Percentiles rank a stretch among this genome's conserved stretches.
phyloP scores from a whole-genome alignment of 257 asterid genomes.

The Haberlea rhodopensis region DNA sequence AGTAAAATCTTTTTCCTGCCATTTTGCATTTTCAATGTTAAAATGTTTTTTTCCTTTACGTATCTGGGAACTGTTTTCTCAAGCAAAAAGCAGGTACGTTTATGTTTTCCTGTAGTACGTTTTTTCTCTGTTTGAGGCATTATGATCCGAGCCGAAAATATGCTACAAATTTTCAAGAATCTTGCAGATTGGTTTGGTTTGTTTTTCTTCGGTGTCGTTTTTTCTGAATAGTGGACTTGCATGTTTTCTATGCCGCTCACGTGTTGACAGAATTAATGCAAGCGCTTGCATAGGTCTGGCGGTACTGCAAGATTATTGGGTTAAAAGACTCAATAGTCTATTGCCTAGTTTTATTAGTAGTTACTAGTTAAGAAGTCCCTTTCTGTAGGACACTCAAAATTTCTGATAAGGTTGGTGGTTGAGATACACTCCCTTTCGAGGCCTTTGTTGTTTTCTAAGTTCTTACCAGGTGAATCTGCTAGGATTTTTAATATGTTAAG shows the following conservation, averaged over 20 bases:
- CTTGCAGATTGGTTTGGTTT: conserved; percentile 19
- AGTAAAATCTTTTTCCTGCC: background rate
- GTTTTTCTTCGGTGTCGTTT: background rate
- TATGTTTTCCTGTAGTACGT: background rate
- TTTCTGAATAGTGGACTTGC: background rate
- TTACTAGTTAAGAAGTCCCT: conserved; percentile 6
- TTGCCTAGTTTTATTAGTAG: conserved; percentile 15
- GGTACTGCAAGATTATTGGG: background rate
- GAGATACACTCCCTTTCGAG: conserved; percentile 30
- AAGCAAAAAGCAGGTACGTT: background rate
- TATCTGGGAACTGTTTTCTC: background rate
- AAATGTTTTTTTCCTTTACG: no score
- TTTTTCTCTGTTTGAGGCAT: background rate
- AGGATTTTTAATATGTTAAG: conserved; percentile 21
- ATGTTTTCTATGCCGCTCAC: background rate
- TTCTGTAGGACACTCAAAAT: background rate
- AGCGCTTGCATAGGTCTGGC: background rate
- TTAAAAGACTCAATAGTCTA: background rate
- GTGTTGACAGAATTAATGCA: background rate
- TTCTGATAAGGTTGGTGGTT: conserved; percentile 37
- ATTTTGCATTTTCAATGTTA: background rate
- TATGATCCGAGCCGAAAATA: background rate
- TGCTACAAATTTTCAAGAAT: background rate
- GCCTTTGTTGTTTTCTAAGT: conserved; percentile 35
- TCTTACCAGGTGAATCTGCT: conserved; percentile 33